Evolutionary conservation across 345 rosid species (phyloP).

Genomic region (Eutrema heterophyllum): DNA sequence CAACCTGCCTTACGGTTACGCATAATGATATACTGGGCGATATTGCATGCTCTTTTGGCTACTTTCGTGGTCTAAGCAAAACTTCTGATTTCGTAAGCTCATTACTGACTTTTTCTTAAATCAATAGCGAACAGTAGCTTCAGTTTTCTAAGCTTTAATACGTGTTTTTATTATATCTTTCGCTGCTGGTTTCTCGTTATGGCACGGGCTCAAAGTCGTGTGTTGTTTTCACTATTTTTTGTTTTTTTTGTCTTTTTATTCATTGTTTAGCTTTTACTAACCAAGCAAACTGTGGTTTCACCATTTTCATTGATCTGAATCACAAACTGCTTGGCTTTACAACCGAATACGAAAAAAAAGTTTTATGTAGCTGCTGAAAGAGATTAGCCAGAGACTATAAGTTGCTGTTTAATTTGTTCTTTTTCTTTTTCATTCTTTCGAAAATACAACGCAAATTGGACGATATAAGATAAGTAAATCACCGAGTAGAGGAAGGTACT

Average conservation of each 20-base stretch:
- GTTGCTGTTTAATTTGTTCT: background rate
- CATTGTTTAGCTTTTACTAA: constrained; percentile 20
- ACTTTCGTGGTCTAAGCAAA: constrained; percentile 54
- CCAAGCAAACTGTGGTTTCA: constrained; percentile 26
- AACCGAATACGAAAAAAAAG: background rate
- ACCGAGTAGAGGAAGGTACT: background rate
- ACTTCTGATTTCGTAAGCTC: constrained; percentile 18
- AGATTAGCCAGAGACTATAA: background rate
- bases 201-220: constrained; percentile 1
- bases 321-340: constrained; percentile 28
- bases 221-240: constrained; percentile 4
- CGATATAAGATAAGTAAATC: background rate
- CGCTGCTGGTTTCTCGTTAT: constrained; percentile 1
- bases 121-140: background rate
- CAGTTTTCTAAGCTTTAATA: background rate
- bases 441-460: background rate
- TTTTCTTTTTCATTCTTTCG: background rate
- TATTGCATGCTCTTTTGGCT: constrained; percentile 72
- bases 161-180: background rate
- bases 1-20: constrained; percentile 85
- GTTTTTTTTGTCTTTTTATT: background rate
- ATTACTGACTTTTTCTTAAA: background rate
- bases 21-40: constrained; percentile 85
- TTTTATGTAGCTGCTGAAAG: constrained; percentile 6
- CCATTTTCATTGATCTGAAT: constrained; percentile 21